These are phyloP conservation scores for Malassezia furfur DNA, from an alignment of 1,284 basidiomycete species.

Conservation along the genomic window DNA sequence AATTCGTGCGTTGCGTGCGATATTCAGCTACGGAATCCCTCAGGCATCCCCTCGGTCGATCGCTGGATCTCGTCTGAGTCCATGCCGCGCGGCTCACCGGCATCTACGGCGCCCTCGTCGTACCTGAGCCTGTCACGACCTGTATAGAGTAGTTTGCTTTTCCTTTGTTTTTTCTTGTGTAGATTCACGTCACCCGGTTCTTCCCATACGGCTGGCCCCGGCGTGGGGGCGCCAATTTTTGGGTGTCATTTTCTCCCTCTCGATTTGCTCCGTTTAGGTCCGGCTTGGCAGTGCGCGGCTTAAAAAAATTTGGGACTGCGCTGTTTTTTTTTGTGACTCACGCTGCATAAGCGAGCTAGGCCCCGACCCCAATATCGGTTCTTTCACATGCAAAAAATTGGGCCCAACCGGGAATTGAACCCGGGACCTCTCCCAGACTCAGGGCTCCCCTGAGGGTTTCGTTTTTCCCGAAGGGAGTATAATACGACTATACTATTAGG, in stretches of 20 bases:
- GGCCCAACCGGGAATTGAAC: conserved; percentile 24
- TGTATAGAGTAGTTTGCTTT: background rate
- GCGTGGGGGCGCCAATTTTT: no score
- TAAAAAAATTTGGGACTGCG: background rate
- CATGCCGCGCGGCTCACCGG: no score
- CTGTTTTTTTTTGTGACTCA: background rate
- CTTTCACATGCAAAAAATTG: background rate
- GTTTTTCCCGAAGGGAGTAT: conserved; percentile 20
- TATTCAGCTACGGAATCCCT: conserved; percentile 24
- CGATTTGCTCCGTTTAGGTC: no score
- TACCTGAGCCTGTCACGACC: background rate
- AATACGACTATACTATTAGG: conserved; percentile 24
- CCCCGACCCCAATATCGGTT: no score
- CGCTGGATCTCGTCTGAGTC: background rate
- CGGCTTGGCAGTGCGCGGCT: no score
- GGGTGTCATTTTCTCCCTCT: no score
- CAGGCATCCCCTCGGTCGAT: conserved; percentile 29
- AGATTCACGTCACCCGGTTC: no score
- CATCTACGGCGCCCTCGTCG: no score
- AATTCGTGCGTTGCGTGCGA: conserved; percentile 34
- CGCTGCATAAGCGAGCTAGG: background rate
- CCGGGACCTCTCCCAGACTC: conserved; percentile 21
- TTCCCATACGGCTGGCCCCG: no score
- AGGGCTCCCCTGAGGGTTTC: conserved; percentile 15
- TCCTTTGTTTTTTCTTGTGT: no score